A percentile compares a stretch with the other conserved stretches of the same genome.
Conservation (phyloP, 1,139 yeast genomes). For the Geotrichum histeridarum region DNA sequence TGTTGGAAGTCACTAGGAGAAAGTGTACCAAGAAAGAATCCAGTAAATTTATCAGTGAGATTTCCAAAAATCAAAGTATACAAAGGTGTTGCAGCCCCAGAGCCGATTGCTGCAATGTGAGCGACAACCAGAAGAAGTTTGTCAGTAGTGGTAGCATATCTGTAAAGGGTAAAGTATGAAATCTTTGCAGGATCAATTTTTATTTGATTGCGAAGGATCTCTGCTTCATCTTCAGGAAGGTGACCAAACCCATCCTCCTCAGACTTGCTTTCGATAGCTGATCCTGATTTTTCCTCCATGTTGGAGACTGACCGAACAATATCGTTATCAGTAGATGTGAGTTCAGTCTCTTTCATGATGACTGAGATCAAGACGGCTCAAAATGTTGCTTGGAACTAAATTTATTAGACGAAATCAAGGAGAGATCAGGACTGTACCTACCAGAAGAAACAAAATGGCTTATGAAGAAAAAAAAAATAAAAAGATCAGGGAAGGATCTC, state of each 20-base stretch:
- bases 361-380: background rate
- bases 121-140: constrained; percentile 30
- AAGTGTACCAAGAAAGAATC: constrained; percentile 32
- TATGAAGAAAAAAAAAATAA: no score
- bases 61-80: constrained; percentile 41
- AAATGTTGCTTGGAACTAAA: background rate
- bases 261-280: background rate
- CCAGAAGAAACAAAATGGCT: background rate
- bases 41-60: constrained; percentile 38
- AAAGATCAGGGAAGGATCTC: no score
- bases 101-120: constrained; percentile 32
- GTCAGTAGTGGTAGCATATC: constrained; percentile 37
- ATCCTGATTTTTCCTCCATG: background rate
- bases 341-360: no score
- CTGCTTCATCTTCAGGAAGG: constrained; percentile 35
- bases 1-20: constrained; percentile 33
- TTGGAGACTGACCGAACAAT: no score
- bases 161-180: constrained; percentile 33
- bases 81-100: constrained; percentile 41
- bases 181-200: constrained; percentile 27
- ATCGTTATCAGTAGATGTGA: background rate
- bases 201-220: constrained; percentile 35
- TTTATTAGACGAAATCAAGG: background rate
- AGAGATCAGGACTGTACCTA: background rate
- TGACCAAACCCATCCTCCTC: constrained; percentile 18